Evolutionary conservation across 192 early-diverging fungal genomes (phyloP).

Genomic region (Cetraspora pellucida): DNA sequence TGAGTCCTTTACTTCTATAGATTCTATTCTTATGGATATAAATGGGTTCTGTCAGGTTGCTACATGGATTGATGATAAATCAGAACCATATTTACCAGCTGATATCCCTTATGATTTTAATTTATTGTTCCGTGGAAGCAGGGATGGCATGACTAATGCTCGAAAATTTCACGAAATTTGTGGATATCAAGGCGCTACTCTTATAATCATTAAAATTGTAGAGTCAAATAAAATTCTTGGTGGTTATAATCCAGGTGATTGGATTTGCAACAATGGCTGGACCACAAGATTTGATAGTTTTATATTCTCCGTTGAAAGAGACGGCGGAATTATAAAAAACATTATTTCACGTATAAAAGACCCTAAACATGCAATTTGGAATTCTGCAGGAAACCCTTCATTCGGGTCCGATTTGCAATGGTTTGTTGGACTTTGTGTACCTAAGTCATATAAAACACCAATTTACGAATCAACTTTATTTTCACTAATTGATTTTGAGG

Average conservation of each 20-base stretch:
- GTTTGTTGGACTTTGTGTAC: neutral
- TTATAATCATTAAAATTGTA: slow-evolving; percentile 2
- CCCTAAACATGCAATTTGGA: neutral
- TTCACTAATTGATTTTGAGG: neutral
- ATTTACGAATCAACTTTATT: neutral
- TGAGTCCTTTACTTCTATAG: neutral
- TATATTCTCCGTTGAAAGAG: slow-evolving; percentile 19
- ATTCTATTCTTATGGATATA: neutral
- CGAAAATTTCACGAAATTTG: slow-evolving; percentile 10
- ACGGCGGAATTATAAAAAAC: neutral
- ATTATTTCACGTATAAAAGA: neutral
- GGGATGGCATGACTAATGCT: slow-evolving; percentile 3
- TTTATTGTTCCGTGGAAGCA: slow-evolving; percentile 7
- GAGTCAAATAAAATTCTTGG: neutral
- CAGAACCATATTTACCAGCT: neutral
- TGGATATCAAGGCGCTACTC: neutral
- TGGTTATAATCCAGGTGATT: slow-evolving; percentile 19
- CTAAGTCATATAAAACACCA: neutral
- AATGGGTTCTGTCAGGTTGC: slow-evolving; percentile 8
- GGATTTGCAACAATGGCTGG: neutral
- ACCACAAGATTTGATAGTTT: neutral
- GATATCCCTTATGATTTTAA: slow-evolving; percentile 3
- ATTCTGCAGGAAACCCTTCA: neutral
- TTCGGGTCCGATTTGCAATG: neutral
- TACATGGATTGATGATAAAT: slow-evolving; percentile 11